Base-by-base conservation (phyloP, 2,329 filamentous ascomycete species). In the Onygenales sp. region DNA sequence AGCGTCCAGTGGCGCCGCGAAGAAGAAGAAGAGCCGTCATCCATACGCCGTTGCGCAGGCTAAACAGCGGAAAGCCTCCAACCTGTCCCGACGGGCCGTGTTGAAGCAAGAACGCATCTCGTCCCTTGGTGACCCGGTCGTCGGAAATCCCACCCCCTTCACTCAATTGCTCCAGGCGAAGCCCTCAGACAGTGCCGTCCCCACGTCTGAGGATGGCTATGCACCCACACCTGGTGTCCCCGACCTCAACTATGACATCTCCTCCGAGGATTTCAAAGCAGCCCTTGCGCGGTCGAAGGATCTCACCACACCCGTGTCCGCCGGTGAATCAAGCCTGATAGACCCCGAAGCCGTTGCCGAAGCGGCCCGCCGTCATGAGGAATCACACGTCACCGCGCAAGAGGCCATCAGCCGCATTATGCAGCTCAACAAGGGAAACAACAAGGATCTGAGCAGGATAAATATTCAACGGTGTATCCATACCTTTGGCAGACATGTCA, bases 401-500 rank as follows among this genome's bases (percentile, higher is more conserved):
- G 82, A 86, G 60, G 93, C 90, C 8, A 77, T 98, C 58, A 74
- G 78, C 58, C 85, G 91, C 52, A 96, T 98, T 67, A 81, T 88
- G 1, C 80, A 82, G 43, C 74, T 98, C 52, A 78, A 80, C 42
- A 90, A 94, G 63, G 85, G 83, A 62, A 92, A 82, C 68, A 84
- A 81, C 60, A 86, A 86, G 69, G 88, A 95, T 64, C 81, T 83
- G 51, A 83, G 85, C 61, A 85, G 90, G 61, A 83, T 87, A 65
- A 96, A 96, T 67, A 85, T 92, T 61, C 80, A 84, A 61, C 84
- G 89, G 57, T 94, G 91, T 69, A 80, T 98, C 59, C 81, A 91
- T 56, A 85, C 83, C 2, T 96, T 98, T 64, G 93, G 93, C 49
- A 84, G 93, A 49, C 93, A 98, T 76, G 83, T 86, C 61, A 98